These are phyloP conservation scores for Lentinula novae-zelandiae DNA, from an alignment of 1,284 basidiomycete genomes.

Conservation along the genomic window DNA sequence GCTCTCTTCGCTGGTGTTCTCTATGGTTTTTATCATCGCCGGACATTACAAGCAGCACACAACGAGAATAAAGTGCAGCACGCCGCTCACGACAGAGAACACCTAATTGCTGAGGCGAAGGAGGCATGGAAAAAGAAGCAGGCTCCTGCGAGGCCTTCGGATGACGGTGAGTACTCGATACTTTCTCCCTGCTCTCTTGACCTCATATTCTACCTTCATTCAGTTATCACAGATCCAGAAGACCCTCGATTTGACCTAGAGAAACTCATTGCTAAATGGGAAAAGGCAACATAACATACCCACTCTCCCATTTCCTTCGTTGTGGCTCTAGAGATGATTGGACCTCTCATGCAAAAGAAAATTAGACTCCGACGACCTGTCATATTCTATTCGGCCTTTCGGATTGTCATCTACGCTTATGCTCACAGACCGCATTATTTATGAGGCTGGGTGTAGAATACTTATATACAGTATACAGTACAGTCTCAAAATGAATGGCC, in stretches of 20 bases:
- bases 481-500: no score
- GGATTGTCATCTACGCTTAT: neutral
- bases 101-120: constrained; percentile 84
- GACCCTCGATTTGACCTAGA: constrained; percentile 96
- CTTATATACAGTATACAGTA: neutral
- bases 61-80: constrained; percentile 70
- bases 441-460: neutral
- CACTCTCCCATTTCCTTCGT: neutral
- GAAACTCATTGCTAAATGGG: constrained; percentile 80
- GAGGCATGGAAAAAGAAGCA: constrained; percentile 86
- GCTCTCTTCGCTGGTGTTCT: constrained; percentile 86
- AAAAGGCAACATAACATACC: constrained; percentile 45
- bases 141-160: constrained; percentile 41
- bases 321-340: neutral
- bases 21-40: constrained; percentile 92
- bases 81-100: constrained; percentile 69
- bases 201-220: constrained; percentile 20
- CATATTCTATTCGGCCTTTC: neutral
- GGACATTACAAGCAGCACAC: constrained; percentile 83
- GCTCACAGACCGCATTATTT: neutral
- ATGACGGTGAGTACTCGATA: constrained; percentile 42
- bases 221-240: constrained; percentile 91
- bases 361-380: neutral
- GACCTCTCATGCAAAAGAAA: neutral
- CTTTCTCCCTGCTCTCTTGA: constrained; percentile 12